Conservation (phyloP, 306 rosid species). For the Cucurbita moschata region DNA sequence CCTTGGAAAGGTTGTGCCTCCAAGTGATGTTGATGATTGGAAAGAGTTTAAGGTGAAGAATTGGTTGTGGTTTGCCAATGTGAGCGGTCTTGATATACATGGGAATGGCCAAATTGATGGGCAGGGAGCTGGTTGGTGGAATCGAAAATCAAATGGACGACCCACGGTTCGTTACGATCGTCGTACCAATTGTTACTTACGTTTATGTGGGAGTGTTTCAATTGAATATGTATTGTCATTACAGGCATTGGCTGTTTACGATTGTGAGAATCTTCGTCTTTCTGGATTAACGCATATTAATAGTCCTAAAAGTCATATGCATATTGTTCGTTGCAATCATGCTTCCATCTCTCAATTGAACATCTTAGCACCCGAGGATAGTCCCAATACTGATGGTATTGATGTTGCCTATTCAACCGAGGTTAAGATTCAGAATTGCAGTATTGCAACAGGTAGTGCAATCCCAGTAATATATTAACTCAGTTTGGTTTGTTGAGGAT, state of each 20-base stretch:
- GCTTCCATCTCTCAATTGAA: neutral
- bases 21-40: conserved; percentile 4
- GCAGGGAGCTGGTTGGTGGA: conserved; percentile 10
- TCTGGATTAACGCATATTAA: conserved; percentile 4
- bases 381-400: conserved; percentile 22
- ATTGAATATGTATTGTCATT: neutral
- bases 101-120: conserved; percentile 8
- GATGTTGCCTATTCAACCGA: neutral
- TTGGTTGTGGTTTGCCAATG: conserved; percentile 2
- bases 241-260: neutral
- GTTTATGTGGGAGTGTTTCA: neutral
- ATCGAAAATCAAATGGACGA: neutral
- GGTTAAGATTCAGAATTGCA: neutral
- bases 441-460: conserved; percentile 5
- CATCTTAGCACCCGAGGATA: neutral
- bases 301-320: neutral
- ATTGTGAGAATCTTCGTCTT: neutral
- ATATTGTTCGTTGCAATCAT: conserved; percentile 2
- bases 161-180: neutral
- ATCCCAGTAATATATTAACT: neutral
- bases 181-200: neutral
- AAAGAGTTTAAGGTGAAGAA: neutral
- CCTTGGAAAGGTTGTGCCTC: conserved; percentile 6
- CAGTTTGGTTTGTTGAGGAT: neutral
- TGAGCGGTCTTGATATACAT: neutral